A percentile compares a stretch with the other conserved stretches of the same genome.
These are phyloP conservation scores for Brassica juncea DNA, from an alignment of 345 rosid species.

Conservation along the genomic window DNA sequence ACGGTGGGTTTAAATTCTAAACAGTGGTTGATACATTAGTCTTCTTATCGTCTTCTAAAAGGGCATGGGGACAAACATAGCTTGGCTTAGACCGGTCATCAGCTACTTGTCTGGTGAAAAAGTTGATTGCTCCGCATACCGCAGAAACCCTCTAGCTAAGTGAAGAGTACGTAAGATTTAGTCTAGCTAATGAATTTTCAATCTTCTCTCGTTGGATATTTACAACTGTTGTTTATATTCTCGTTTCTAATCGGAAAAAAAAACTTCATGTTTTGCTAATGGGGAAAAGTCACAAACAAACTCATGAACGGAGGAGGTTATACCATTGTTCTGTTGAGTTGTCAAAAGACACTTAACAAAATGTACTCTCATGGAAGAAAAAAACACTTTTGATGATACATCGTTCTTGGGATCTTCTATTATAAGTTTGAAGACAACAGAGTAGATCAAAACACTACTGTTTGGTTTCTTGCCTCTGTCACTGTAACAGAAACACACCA, in stretches of 20 bases:
- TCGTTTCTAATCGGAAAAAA: not conserved
- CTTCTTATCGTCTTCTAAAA: conserved; percentile 29
- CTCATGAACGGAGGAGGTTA: not conserved
- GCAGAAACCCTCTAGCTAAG: conserved; percentile 15
- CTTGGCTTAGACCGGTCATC: conserved; percentile 14
- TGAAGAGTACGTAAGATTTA: conserved; percentile 33
- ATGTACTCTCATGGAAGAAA: conserved; percentile 20
- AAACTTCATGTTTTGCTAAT: conserved; percentile 5
- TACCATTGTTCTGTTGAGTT: conserved; percentile 25
- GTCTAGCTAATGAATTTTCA: conserved; percentile 32
- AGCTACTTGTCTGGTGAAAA: conserved; percentile 19
- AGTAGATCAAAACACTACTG: conserved; percentile 17
- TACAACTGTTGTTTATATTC: conserved; percentile 4
- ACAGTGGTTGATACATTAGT: conserved; percentile 4
- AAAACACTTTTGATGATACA: conserved; percentile 26
- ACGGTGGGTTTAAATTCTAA: not conserved
- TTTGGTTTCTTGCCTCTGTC: conserved; percentile 31
- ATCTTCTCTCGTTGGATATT: conserved; percentile 19
- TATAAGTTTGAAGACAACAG: conserved; percentile 29
- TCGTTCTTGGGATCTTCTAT: conserved; percentile 41
- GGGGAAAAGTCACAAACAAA: conserved; percentile 9
- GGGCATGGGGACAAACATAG: conserved; percentile 41
- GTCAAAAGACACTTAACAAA: conserved; percentile 20
- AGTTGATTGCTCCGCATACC: conserved; percentile 6
- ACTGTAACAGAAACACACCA: conserved; percentile 28